Evolutionary conservation across 768 basidiomycete genomes (phyloP), one percentile per base, ranked within the genome.

Genomic region (Russula ochroleuca): DNA sequence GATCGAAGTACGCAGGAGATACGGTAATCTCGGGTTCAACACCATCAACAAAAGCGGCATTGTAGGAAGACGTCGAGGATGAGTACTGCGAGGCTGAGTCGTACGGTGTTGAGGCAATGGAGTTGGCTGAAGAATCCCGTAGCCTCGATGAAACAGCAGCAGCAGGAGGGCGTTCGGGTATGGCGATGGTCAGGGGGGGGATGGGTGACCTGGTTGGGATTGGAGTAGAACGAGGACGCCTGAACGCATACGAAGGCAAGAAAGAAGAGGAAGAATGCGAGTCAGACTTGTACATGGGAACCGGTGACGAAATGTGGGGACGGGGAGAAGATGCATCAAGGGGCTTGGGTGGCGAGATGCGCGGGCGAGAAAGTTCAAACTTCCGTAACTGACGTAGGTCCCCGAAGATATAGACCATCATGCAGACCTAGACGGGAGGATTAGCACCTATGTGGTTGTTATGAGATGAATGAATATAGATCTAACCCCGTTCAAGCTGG

Each of bases 351-450:
- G 78, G 78, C 0, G 86, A 85, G 66, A 87, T 85, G 15, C 82
- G 74, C 11, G 88, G 89, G 23, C 88, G 79, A 4, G 83, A 73
- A n/a, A 92, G 83, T 71, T 91, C 90, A 69, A 90, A 90, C 67
- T 83, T 86, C 68, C 86, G 84, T 21, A 92, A 78, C 69, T 92
- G 90, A 9, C 90, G 78, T 21, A 91, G 77, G 73, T 92, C 90
- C 9, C 90, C 90, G 69, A 91, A 90, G 35, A 91, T 70, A 70
- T 90, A 92, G 6, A 92, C 82, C 70, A 88, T 88, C 60, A 91
- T 71, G 71, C 90, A 92, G 13, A 81, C 72, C 80, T 74, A 38
- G 47, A 10, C 9, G 8, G 17, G 25, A 35, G 43, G 37, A n/a
- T 59, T 17, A 57, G 59, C n/a, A 40, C 21, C 11, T 21, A 25